Evolutionary conservation across 148 eudicot genomes (phyloP).

Genomic region (Vaccinium myrtillus): DNA sequence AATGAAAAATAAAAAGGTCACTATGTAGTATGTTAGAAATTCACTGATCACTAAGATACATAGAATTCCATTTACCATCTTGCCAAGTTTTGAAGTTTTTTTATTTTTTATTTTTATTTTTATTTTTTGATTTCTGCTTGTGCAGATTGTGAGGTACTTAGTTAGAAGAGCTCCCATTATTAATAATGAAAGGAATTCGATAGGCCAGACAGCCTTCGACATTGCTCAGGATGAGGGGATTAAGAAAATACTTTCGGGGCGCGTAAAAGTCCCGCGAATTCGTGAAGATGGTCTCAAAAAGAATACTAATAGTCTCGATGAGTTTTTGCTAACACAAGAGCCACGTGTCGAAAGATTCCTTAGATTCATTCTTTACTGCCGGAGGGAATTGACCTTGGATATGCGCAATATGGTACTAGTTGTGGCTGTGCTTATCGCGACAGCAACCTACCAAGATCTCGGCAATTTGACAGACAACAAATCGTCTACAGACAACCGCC

Average conservation of each 20-base stretch:
- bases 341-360: not conserved
- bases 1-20: not conserved
- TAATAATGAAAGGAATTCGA: not conserved
- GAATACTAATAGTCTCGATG: not conserved
- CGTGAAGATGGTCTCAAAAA: too few species aligned
- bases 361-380: not conserved
- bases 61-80: not conserved
- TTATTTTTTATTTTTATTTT: too few species aligned
- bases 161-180: not conserved
- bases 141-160: not conserved
- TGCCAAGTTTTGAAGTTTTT: not conserved
- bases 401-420: constrained; percentile 9
- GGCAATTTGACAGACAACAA: too few species aligned
- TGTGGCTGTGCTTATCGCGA: not conserved
- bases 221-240: not conserved
- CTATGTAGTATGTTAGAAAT: not conserved
- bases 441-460: not conserved
- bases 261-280: too few species aligned
- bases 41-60: not conserved
- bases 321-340: not conserved
- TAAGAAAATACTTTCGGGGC: not conserved
- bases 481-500: not conserved
- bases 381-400: not conserved
- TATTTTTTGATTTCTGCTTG: not conserved
- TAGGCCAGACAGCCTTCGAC: not conserved